A percentile compares a stretch with the other conserved stretches of the same genome.
Evolutionary conservation across 2,329 filamentous ascomycete species (phyloP).

Genomic region (Knufia petricola): DNA sequence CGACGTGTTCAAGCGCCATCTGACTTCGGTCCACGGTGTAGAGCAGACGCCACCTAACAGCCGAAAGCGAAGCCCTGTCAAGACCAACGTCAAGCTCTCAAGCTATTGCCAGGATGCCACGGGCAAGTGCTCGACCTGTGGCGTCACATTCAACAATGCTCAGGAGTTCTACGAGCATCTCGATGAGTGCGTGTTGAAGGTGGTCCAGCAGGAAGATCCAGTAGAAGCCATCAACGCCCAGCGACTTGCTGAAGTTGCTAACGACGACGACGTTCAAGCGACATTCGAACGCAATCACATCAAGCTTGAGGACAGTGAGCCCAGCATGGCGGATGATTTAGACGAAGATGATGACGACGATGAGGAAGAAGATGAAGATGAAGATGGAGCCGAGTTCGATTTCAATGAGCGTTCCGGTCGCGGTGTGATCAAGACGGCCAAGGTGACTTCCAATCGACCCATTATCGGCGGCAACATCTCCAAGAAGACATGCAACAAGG

Average conservation of each 20-base stretch:
- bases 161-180: slow-evolving; percentile 98
- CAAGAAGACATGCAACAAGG: slow-evolving; percentile 47
- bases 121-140: slow-evolving; percentile 87
- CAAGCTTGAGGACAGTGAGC: slow-evolving; percentile 38
- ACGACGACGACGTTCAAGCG: slow-evolving; percentile 48
- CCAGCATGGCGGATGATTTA: slow-evolving; percentile 31
- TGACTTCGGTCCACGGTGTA: slow-evolving; percentile 82
- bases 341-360: slow-evolving; percentile 39
- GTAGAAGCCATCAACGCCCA: slow-evolving; percentile 49
- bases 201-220: slow-evolving; percentile 51
- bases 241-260: slow-evolving; percentile 49
- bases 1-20: slow-evolving; percentile 89
- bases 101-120: slow-evolving; percentile 67
- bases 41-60: slow-evolving; percentile 90
- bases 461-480: slow-evolving; percentile 40
- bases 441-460: slow-evolving; percentile 44
- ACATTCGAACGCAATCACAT: slow-evolving; percentile 50
- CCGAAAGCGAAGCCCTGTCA: slow-evolving; percentile 57
- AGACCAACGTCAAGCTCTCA: slow-evolving; percentile 54
- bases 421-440: slow-evolving; percentile 38
- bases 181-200: slow-evolving; percentile 58
- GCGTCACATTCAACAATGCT: slow-evolving; percentile 69
- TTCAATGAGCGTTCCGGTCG: slow-evolving; percentile 38
- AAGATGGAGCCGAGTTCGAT: slow-evolving; percentile 49
- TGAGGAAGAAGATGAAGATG: slow-evolving; percentile 48